Evolutionary conservation across 352 stramenopile species (phyloP).

Genomic region (Pythium myriotylum): DNA sequence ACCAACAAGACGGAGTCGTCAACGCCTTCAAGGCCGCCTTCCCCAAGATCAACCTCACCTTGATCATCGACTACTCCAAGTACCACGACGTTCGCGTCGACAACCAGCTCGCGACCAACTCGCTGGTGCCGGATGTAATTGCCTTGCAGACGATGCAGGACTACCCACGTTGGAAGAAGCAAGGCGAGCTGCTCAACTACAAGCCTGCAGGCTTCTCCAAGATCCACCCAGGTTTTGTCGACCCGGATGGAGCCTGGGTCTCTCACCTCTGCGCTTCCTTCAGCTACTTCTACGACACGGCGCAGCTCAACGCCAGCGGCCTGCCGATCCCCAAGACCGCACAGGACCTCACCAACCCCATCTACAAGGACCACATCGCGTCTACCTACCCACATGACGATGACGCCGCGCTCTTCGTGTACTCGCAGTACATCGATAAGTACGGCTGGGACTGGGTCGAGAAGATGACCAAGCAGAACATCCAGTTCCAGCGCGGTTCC

Average conservation of each 20-base stretch:
- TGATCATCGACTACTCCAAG: constrained; percentile 62
- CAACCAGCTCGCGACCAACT: constrained; percentile 54
- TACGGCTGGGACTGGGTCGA: constrained; percentile 58
- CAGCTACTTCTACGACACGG: constrained; percentile 41
- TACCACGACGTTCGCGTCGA: constrained; percentile 63
- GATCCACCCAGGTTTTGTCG: constrained; percentile 51
- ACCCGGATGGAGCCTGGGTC: constrained; percentile 37
- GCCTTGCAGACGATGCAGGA: constrained; percentile 59
- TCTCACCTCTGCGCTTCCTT: constrained; percentile 48
- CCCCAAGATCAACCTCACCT: constrained; percentile 63
- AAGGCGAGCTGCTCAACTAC: constrained; percentile 52
- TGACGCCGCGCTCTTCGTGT: constrained; percentile 55
- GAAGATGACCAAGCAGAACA: constrained; percentile 43
- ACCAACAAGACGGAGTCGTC: not conserved
- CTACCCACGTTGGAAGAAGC: constrained; percentile 47
- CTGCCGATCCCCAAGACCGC: constrained; percentile 23
- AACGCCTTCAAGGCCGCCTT: constrained; percentile 23
- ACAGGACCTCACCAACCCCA: constrained; percentile 37
- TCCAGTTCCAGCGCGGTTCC: constrained; percentile 39
- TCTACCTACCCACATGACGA: constrained; percentile 57
- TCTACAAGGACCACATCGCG: constrained; percentile 42
- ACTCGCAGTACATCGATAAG: constrained; percentile 47
- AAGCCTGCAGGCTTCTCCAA: constrained; percentile 55
- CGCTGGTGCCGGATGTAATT: constrained; percentile 44
- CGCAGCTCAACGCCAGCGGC: constrained; percentile 19